Percentiles rank a stretch among this genome's conserved stretches.
Evolutionary conservation across 805 yeast genomes (phyloP).

Genomic region (Lachancea sp.): DNA sequence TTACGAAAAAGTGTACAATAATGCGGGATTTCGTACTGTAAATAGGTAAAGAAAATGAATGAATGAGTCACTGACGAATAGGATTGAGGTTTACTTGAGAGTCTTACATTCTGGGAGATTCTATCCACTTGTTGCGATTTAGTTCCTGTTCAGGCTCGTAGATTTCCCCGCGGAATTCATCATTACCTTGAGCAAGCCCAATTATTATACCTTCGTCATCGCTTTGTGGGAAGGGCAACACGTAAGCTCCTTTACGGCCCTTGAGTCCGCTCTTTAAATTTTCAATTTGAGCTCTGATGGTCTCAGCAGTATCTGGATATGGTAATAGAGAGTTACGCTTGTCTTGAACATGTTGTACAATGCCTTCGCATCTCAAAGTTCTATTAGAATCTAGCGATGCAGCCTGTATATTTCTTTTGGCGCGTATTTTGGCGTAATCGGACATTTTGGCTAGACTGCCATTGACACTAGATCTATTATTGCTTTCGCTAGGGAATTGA

Average conservation of each 20-base stretch:
- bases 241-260: background rate
- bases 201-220: slow-evolving; percentile 3
- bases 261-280: background rate
- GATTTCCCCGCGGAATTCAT: background rate
- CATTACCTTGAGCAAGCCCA: background rate
- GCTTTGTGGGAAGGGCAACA: background rate
- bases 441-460: background rate
- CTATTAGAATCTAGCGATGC: slow-evolving; percentile 5
- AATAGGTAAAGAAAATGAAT: background rate
- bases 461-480: background rate
- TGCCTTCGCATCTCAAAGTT: slow-evolving; percentile 4
- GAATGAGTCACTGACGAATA: slow-evolving; percentile 1
- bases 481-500: slow-evolving; percentile 5
- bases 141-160: slow-evolving; percentile 18
- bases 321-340: slow-evolving; percentile 1
- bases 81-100: slow-evolving; percentile 6
- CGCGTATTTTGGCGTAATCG: background rate
- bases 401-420: slow-evolving; percentile 1
- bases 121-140: slow-evolving; percentile 19
- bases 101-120: slow-evolving; percentile 7
- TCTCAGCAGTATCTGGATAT: slow-evolving; percentile 5
- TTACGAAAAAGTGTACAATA: background rate
- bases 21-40: background rate
- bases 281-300: slow-evolving; percentile 4
- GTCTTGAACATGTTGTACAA: background rate